Conservation (phyloP, 495 filamentous ascomycete genomes). For the Penicillium bialowiezense region DNA sequence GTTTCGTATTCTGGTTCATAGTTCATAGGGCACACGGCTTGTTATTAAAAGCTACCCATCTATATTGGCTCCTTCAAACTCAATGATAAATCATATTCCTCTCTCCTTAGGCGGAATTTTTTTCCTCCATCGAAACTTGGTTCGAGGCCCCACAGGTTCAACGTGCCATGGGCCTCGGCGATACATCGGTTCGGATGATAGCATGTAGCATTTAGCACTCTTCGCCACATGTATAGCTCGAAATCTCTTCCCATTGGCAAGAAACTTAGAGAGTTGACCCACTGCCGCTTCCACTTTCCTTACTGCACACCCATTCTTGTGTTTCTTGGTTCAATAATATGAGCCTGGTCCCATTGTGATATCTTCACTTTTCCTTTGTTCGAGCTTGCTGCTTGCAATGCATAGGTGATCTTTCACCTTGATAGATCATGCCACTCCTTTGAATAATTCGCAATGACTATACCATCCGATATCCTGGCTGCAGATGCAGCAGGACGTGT, state of each 20-base stretch:
- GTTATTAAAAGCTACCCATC: too few relatives aligned
- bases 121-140: background rate
- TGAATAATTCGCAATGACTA: constrained; percentile 20
- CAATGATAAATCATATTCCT: background rate
- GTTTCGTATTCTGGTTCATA: too few relatives aligned
- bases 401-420: background rate
- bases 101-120: background rate
- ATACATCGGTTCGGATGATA: too few relatives aligned
- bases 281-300: background rate
- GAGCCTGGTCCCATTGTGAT: background rate
- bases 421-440: constrained; percentile 7
- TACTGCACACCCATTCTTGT: background rate
- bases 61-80: too few relatives aligned
- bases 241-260: background rate
- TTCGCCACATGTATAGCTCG: too few relatives aligned
- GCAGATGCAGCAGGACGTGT: constrained; percentile 30
- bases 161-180: too few relatives aligned
- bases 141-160: background rate
- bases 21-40: too few relatives aligned
- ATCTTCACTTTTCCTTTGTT: background rate
- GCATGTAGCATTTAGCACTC: too few relatives aligned
- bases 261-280: background rate
- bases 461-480: constrained; percentile 28
- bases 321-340: background rate
- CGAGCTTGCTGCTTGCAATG: background rate